Evolutionary conservation across 179 eudicot species (phyloP), one percentile per base, ranked within the genome.

Genomic region (Beta corolliflora): DNA sequence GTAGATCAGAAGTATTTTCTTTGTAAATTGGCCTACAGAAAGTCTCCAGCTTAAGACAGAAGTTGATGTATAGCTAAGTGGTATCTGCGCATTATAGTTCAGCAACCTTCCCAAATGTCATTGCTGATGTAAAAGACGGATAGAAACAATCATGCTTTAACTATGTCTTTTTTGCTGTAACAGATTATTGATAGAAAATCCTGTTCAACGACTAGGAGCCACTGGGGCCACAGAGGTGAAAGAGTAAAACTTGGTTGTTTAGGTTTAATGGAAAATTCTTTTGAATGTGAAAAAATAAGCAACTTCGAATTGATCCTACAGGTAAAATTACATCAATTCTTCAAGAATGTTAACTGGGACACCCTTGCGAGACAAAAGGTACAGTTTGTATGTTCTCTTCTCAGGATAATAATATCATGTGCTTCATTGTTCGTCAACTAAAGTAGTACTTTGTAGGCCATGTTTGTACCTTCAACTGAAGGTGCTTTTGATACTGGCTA

Each of bases 341-440:
- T 96, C 81, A 90, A 86, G 91, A 89, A 93, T 82, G 89, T 94
- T 73, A 93, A 89, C 81, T 96, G 99, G 98, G 95, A 89, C 81
- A 96, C 96, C 52, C 97, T 96, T 76, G 94, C 93, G 60, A 90
- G 97, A 84, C 99, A 97, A 81, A 97, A 97, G 99, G 99, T 95
- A 77, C 77, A 36, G 53, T 63, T 82, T 52, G 21, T 65, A 31
- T 48, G 52, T 55, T 53, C 19, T 74, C 46, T 69, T 56, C 4
- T 55, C 11, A 55, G 50, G 69, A 60, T 63, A 73, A 48, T 19
- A 71, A 16, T 45, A 52, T 41, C 53, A 15, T 65, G 50, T 74
- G 64, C 64, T 82, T 25, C 64, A 46, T 19, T 55, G 48, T 53
- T 74, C 14, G 59, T 44, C 21, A 56, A 36, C 76, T 75, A 23